A percentile compares a stretch with the other conserved stretches of the same genome.
These are phyloP conservation scores for carrot (Daucus carota) DNA, from an alignment of 129 eudicot genomes.

Conservation along the genomic window DNA sequence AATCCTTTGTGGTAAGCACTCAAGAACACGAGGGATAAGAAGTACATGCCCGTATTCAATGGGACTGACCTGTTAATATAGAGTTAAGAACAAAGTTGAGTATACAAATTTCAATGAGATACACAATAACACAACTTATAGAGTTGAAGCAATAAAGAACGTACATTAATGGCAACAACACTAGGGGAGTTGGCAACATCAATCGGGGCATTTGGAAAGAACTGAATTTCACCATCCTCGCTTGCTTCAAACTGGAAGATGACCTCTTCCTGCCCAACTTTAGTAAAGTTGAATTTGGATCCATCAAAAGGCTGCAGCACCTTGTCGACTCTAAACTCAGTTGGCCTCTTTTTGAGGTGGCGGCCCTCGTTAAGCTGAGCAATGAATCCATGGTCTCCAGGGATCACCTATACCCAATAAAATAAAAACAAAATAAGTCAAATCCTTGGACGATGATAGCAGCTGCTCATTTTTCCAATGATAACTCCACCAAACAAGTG, in stretches of 20 bases:
- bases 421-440: too few relatives aligned
- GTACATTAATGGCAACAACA: constrained; percentile 95
- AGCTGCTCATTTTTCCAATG: too few relatives aligned
- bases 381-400: constrained; percentile 77
- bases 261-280: constrained; percentile 97
- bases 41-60: constrained; percentile 97
- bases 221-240: constrained; percentile 62
- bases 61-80: constrained; percentile 77
- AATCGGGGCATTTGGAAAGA: constrained; percentile 75
- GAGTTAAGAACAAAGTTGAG: not conserved
- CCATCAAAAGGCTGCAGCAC: constrained; percentile 95
- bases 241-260: constrained; percentile 92
- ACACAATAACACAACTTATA: not conserved
- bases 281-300: constrained; percentile 90
- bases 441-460: too few relatives aligned
- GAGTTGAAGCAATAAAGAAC: constrained; percentile 11
- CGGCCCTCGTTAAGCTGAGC: constrained; percentile 98
- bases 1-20: constrained; percentile 89
- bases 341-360: constrained; percentile 97
- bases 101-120: not conserved
- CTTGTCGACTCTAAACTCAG: constrained; percentile 96
- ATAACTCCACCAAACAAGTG: not conserved
- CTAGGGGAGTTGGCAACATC: constrained; percentile 67
- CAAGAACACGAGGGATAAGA: constrained; percentile 87
- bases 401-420: constrained; percentile 56